phyloP scores from a whole-genome alignment of 352 stramenopile species.

The Phytophthora citricola region DNA sequence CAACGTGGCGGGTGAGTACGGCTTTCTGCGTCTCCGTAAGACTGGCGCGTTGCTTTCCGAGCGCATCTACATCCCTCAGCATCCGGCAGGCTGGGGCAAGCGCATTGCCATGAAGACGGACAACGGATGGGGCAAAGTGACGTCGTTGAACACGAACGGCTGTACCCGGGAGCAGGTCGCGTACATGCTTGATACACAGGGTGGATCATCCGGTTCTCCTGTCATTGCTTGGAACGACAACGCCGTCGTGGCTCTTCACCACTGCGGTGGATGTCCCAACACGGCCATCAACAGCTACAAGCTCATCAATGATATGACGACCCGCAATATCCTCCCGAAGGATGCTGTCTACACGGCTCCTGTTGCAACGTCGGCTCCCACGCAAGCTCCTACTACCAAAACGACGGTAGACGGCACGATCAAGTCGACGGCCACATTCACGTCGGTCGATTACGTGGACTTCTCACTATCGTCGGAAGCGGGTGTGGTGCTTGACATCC shows the following conservation, averaged over 20 bases:
- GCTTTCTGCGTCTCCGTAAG: slow-evolving; percentile 61
- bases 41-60: slow-evolving; percentile 53
- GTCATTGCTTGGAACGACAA: slow-evolving; percentile 71
- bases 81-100: slow-evolving; percentile 73
- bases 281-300: slow-evolving; percentile 74
- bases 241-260: slow-evolving; percentile 72
- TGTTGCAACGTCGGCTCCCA: slow-evolving; percentile 25
- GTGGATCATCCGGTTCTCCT: slow-evolving; percentile 75
- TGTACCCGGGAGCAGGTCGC: slow-evolving; percentile 66
- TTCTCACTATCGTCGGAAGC: slow-evolving; percentile 49
- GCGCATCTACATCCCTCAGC: slow-evolving; percentile 71
- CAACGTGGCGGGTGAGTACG: slow-evolving; percentile 55
- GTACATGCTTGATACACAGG: slow-evolving; percentile 76
- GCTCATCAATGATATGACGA: slow-evolving; percentile 60
- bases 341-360: slow-evolving; percentile 40
- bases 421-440: slow-evolving; percentile 55
- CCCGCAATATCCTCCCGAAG: slow-evolving; percentile 47
- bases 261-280: slow-evolving; percentile 86
- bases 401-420: slow-evolving; percentile 68
- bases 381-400: slow-evolving; percentile 32
- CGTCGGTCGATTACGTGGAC: slow-evolving; percentile 74
- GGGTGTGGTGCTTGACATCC: slow-evolving; percentile 64
- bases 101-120: slow-evolving; percentile 71
- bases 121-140: slow-evolving; percentile 48
- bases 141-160: slow-evolving; percentile 47